Percentiles rank a stretch among this genome's conserved stretches.
phyloP scores from a whole-genome alignment of 2,329 filamentous ascomycete genomes.

The Fusarium falciforme region DNA sequence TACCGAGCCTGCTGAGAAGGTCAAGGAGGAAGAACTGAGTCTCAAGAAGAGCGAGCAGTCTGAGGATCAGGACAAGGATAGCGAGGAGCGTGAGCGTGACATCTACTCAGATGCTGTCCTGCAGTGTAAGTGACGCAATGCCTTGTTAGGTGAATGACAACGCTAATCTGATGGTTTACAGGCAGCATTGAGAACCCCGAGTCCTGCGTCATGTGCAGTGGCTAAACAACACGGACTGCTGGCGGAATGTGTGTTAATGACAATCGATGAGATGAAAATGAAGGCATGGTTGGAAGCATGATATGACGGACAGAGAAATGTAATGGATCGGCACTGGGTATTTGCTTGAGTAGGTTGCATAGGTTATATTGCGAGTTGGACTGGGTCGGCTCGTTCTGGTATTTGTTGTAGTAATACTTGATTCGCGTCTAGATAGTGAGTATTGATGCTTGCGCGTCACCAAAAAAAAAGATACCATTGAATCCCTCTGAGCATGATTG shows the following conservation, averaged over 20 bases:
- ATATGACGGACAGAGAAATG: slow-evolving; percentile 33
- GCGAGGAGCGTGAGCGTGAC: slow-evolving; percentile 82
- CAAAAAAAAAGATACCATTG: slow-evolving; percentile 5
- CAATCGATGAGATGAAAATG: slow-evolving; percentile 46
- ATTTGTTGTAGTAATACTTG: slow-evolving; percentile 18
- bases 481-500: not conserved
- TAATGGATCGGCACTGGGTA: slow-evolving; percentile 35
- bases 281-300: slow-evolving; percentile 42
- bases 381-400: slow-evolving; percentile 13
- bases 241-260: slow-evolving; percentile 44
- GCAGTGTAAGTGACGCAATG: slow-evolving; percentile 72
- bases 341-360: slow-evolving; percentile 36
- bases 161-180: slow-evolving; percentile 54
- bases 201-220: slow-evolving; percentile 96
- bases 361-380: slow-evolving; percentile 9
- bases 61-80: slow-evolving; percentile 79
- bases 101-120: slow-evolving; percentile 96
- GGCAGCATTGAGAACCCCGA: slow-evolving; percentile 98
- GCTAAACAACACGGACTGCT: slow-evolving; percentile 61
- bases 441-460: slow-evolving; percentile 22
- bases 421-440: slow-evolving; percentile 31
- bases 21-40: slow-evolving; percentile 72
- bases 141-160: not conserved
- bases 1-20: slow-evolving; percentile 73
- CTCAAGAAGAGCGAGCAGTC: slow-evolving; percentile 67